These are phyloP conservation scores for Tricholoma furcatifolium DNA, from an alignment of 768 basidiomycete genomes.

Conservation along the genomic window DNA sequence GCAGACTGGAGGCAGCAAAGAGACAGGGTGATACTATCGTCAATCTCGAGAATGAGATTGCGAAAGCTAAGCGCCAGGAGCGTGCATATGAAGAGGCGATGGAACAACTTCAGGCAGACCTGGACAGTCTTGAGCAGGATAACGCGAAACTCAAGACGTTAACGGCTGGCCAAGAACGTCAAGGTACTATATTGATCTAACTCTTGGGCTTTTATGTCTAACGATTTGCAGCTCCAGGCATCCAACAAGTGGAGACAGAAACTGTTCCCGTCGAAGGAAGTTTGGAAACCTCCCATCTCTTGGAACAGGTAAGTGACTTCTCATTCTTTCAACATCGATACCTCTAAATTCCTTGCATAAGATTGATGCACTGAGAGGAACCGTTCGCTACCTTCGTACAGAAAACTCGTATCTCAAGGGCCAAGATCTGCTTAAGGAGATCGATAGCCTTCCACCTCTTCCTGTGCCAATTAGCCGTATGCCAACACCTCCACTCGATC, in stretches of 20 bases:
- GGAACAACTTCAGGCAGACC: slow-evolving; percentile 87
- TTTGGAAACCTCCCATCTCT: slow-evolving; percentile 81
- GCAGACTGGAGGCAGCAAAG: slow-evolving; percentile 87
- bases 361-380: slow-evolving; percentile 89
- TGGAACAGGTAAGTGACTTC: slow-evolving; percentile 68
- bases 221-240: slow-evolving; percentile 35
- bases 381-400: slow-evolving; percentile 87
- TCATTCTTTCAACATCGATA: too few species aligned
- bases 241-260: slow-evolving; percentile 57
- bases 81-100: slow-evolving; percentile 90
- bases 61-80: slow-evolving; percentile 85
- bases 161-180: slow-evolving; percentile 65
- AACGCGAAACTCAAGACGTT: slow-evolving; percentile 77
- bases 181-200: slow-evolving; percentile 44
- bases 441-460: slow-evolving; percentile 72
- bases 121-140: slow-evolving; percentile 86
- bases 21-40: slow-evolving; percentile 83
- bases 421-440: slow-evolving; percentile 83
- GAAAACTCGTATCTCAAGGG: slow-evolving; percentile 95
- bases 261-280: slow-evolving; percentile 71
- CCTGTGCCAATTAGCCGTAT: slow-evolving; percentile 43
- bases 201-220: neutral
- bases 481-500: slow-evolving; percentile 66
- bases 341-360: slow-evolving; percentile 23
- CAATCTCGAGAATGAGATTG: slow-evolving; percentile 78